Evolutionary conservation across 805 yeast species (phyloP), one percentile per base, ranked within the genome.

Genomic region (Kazachstania kunashirensis): DNA sequence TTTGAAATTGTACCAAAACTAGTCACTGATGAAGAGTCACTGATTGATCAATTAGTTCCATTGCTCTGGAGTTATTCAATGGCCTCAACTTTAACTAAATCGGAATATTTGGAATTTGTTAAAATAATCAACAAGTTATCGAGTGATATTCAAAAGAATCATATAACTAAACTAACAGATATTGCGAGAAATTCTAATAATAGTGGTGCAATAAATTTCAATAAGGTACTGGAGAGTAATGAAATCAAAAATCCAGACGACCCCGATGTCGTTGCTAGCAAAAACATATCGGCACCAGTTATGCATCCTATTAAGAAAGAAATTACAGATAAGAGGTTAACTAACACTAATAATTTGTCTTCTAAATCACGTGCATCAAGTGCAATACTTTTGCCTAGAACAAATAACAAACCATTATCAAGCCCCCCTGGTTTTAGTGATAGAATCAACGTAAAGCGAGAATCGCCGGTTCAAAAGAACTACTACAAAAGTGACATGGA

Each of bases 31-130:
- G 77, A 73, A 31, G 56, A 56, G 2, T 57, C 73, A 13, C 68
- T 60, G 15, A 59, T 82, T n/a, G 66, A 66, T n/a, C 65, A 66
- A 19, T 68, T 75, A 4, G 41, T 77, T 9, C 82, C 84, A 0
- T 65, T 68, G 29, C 54, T 75, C 38, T 68, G 77, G 67, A 57
- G 60, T 11, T 57, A 73, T 31, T 63, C 77, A 1, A 63, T 72
- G 52, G 63, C 74, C 4, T 52, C 67, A 4, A 62, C 67, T 7
- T 48, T 77, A 23, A 61, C 61, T 9, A 50, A 62, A 6, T 43
- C 45, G 2, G 69, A 71, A 42, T 77, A 72, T 49, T 45, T 57
- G 19, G 48, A 47, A 14, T 68, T 64, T 39, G 58, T 61, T 33
- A 52, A 47, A 2, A 55, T 58, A 1, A 67, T 74, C 13, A 66